Evolutionary conservation across 768 basidiomycete genomes (phyloP).

Genomic region (Podaxis rugospora): DNA sequence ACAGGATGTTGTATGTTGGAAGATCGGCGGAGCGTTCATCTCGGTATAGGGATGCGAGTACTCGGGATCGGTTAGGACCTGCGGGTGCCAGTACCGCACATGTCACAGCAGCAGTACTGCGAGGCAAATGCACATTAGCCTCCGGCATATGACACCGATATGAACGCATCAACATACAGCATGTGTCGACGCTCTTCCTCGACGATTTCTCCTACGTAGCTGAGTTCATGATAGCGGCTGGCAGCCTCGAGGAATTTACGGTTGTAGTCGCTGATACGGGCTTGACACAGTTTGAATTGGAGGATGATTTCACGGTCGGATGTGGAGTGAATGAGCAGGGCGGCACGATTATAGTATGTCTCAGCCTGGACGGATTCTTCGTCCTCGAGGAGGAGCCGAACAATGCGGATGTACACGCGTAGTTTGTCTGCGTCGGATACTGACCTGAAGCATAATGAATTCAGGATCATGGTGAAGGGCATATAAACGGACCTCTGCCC

Average conservation of each 20-base stretch:
- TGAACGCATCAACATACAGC: constrained; percentile 54
- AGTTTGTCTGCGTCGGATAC: constrained; percentile 84
- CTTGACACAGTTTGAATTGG: constrained; percentile 89
- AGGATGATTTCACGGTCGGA: constrained; percentile 76
- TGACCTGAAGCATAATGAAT: constrained; percentile 33
- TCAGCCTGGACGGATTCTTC: constrained; percentile 98
- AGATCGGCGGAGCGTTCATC: constrained; percentile 87
- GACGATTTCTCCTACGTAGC: constrained; percentile 86
- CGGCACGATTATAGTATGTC: constrained; percentile 95
- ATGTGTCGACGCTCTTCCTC: constrained; percentile 90
- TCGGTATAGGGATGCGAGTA: constrained; percentile 88
- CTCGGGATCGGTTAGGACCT: constrained; percentile 91
- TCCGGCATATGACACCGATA: neutral
- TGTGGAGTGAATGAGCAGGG: constrained; percentile 79
- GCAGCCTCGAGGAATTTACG: constrained; percentile 95
- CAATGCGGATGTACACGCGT: constrained; percentile 87
- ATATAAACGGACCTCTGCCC: constrained; percentile 62
- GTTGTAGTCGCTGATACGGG: constrained; percentile 88
- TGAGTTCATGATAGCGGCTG: constrained; percentile 89
- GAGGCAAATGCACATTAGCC: constrained; percentile 5
- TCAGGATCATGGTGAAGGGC: neutral
- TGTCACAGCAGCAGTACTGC: constrained; percentile 84
- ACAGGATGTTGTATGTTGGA: constrained; percentile 82
- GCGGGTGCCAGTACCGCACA: constrained; percentile 97
- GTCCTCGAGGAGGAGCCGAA: constrained; percentile 90